A percentile compares a stretch with the other conserved stretches of the same genome.
These are phyloP conservation scores for Zygosaccharomyces pseudorouxii DNA, from an alignment of 805 yeast species.

Conservation along the genomic window DNA sequence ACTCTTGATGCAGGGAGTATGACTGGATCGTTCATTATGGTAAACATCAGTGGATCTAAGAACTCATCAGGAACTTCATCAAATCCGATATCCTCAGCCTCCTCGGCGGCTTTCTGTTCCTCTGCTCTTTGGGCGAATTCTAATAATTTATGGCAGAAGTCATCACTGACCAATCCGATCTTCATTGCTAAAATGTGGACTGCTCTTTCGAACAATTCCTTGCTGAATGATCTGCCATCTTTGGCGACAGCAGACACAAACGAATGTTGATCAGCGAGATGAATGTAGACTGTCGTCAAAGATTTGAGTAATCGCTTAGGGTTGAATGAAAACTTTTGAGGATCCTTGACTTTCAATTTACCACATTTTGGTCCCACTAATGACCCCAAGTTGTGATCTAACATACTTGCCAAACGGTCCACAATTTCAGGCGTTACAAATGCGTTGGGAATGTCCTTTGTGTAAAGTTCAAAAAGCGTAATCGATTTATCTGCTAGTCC, in stretches of 20 bases:
- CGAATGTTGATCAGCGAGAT: constrained; percentile 57
- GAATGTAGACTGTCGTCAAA: constrained; percentile 69
- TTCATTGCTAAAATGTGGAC: constrained; percentile 53
- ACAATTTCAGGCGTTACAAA: constrained; percentile 87
- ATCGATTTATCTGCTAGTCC: constrained; percentile 81
- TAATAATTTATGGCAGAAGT: constrained; percentile 46
- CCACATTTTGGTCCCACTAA: constrained; percentile 94
- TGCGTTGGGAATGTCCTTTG: constrained; percentile 79
- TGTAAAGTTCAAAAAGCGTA: constrained; percentile 71
- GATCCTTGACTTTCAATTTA: constrained; percentile 77
- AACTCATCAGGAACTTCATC: constrained; percentile 97
- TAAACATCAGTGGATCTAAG: constrained; percentile 93
- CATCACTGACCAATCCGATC: constrained; percentile 50
- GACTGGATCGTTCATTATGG: constrained; percentile 94
- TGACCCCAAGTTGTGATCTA: constrained; percentile 86
- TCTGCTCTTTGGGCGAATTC: constrained; percentile 66
- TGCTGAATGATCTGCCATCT: constrained; percentile 85
- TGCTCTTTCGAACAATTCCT: constrained; percentile 65
- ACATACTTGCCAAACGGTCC: constrained; percentile 92
- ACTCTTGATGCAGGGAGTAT: constrained; percentile 83
- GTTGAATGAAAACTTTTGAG: constrained; percentile 76
- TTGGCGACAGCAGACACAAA: constrained; percentile 79
- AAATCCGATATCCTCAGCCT: constrained; percentile 77
- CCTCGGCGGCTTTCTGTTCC: constrained; percentile 53
- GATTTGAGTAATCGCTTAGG: constrained; percentile 68